These are phyloP conservation scores for Microbotryum lychnidis-dioicae DNA, from an alignment of 1,284 basidiomycete species.

Conservation along the genomic window DNA sequence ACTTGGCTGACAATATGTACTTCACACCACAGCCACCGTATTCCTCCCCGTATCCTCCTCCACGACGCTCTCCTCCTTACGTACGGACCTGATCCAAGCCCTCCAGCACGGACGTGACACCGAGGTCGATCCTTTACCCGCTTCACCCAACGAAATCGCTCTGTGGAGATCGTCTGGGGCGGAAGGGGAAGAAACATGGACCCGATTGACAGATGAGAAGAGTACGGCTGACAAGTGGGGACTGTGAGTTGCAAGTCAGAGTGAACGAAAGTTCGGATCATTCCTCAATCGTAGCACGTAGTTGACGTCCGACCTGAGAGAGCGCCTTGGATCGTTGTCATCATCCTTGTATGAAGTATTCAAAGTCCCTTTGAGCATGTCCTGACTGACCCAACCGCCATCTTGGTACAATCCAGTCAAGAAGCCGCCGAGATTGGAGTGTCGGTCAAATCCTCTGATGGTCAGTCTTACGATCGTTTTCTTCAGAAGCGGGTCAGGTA, in stretches of 20 bases:
- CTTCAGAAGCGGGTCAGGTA: too few relatives aligned
- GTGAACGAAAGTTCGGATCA: not conserved
- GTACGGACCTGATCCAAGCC: slow-evolving; percentile 3
- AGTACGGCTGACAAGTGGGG: slow-evolving; percentile 21
- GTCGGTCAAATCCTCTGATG: slow-evolving; percentile 12
- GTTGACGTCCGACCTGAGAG: not conserved
- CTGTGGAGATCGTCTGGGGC: slow-evolving; percentile 9
- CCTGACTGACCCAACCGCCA: too few relatives aligned
- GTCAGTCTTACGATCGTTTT: not conserved
- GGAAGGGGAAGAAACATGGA: slow-evolving; percentile 14
- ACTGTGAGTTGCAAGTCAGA: slow-evolving; percentile 9
- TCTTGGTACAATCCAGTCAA: not conserved
- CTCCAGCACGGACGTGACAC: not conserved
- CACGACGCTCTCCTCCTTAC: slow-evolving; percentile 10
- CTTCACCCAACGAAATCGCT: slow-evolving; percentile 1
- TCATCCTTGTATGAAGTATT: too few relatives aligned
- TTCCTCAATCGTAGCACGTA: not conserved
- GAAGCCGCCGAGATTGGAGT: slow-evolving; percentile 23
- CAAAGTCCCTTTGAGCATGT: too few relatives aligned
- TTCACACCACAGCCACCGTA: slow-evolving; percentile 8
- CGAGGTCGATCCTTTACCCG: not conserved
- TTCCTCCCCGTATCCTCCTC: slow-evolving; percentile 14
- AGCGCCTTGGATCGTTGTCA: not conserved
- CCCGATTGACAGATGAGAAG: slow-evolving; percentile 17
- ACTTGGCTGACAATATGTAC: not conserved